Conservation (phyloP, 345 rosid genomes). For the Murraya koenigii region DNA sequence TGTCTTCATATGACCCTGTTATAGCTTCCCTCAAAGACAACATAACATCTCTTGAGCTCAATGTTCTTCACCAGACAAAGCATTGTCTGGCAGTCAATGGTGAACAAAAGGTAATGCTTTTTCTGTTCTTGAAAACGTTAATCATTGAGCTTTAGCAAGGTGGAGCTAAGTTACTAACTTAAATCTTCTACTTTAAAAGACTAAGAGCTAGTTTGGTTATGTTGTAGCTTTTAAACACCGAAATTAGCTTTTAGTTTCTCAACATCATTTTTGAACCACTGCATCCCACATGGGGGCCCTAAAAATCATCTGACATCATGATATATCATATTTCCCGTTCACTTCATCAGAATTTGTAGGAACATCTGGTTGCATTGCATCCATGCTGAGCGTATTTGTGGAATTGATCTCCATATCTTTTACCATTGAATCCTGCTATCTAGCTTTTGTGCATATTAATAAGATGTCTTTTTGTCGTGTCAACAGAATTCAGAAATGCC, state of each 20-base stretch:
- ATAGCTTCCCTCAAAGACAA: conserved; percentile 52
- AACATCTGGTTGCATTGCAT: not conserved
- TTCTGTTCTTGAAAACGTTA: not conserved
- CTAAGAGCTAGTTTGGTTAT: not conserved
- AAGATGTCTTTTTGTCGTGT: conserved; percentile 1
- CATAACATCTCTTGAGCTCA: conserved; percentile 54
- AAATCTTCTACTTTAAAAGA: not conserved
- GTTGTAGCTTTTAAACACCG: too few species aligned
- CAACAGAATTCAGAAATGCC: conserved; percentile 25
- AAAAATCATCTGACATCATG: too few species aligned
- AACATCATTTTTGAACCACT: too few species aligned
- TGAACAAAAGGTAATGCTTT: conserved; percentile 32
- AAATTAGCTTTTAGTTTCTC: too few species aligned
- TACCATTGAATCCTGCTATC: conserved; percentile 1
- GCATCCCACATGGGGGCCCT: too few species aligned
- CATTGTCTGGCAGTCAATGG: conserved; percentile 9
- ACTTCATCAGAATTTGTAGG: not conserved
- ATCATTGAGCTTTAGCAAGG: conserved; percentile 1
- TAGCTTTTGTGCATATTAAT: conserved; percentile 3
- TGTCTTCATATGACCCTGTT: conserved; percentile 57
- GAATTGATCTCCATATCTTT: not conserved
- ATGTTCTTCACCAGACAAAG: conserved; percentile 32
- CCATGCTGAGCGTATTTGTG: not conserved
- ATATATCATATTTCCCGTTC: too few species aligned
- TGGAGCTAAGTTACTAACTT: not conserved